Percentiles rank a stretch among this genome's conserved stretches.
Evolutionary conservation across 2,329 filamentous ascomycete species (phyloP).

Genomic region (Ceratocystiopsis brevicomis): DNA sequence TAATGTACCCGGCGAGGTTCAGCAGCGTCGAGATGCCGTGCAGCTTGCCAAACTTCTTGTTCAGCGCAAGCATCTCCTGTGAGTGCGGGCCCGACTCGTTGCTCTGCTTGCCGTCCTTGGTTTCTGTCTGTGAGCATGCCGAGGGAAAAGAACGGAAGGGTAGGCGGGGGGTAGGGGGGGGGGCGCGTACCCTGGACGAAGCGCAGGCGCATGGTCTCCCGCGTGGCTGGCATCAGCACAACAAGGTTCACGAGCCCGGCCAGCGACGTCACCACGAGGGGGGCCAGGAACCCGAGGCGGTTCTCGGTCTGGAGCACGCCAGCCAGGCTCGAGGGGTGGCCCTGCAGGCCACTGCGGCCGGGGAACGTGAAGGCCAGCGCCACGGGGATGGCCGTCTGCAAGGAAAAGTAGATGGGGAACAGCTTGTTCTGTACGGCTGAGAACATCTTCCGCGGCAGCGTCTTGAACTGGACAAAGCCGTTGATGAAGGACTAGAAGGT

Average conservation of each 20-base stretch:
- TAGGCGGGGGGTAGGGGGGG: conserved; percentile 4
- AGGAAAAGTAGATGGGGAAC: conserved; percentile 74
- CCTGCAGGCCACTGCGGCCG: conserved; percentile 23
- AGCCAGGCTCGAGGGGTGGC: conserved; percentile 21
- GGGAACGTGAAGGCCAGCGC: conserved; percentile 67
- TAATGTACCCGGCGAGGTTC: conserved; percentile 53
- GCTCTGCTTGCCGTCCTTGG: conserved; percentile 73
- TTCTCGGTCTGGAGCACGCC: conserved; percentile 43
- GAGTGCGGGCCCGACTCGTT: conserved; percentile 65
- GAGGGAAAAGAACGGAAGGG: neutral
- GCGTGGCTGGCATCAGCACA: conserved; percentile 57
- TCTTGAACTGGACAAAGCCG: conserved; percentile 56
- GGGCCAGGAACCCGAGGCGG: conserved; percentile 44
- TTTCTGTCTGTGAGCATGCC: conserved; percentile 31
- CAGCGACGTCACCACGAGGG: conserved; percentile 51
- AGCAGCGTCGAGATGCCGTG: conserved; percentile 68
- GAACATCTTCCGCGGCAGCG: conserved; percentile 64
- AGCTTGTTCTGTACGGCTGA: conserved; percentile 58
- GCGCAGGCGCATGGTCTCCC: conserved; percentile 52
- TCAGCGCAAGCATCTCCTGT: conserved; percentile 63
- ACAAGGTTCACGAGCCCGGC: conserved; percentile 52
- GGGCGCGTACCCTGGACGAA: conserved; percentile 72
- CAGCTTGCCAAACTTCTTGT: conserved; percentile 57
- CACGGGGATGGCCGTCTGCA: conserved; percentile 60
- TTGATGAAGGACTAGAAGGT: conserved; percentile 43